These are phyloP conservation scores for Pichia sporocuriosa DNA, from an alignment of 805 yeast genomes.

Conservation along the genomic window DNA sequence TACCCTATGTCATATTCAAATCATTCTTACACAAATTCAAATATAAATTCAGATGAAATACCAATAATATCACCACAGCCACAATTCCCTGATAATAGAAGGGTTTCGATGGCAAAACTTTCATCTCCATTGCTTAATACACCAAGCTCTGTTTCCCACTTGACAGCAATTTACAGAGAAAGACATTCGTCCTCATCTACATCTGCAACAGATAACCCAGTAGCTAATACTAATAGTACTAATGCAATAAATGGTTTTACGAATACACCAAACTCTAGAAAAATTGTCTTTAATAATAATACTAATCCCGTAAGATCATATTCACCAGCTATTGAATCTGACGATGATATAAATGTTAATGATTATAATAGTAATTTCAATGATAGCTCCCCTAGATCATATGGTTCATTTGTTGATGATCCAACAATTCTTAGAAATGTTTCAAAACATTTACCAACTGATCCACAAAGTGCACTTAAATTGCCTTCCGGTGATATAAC, in stretches of 20 bases:
- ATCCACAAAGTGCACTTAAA: conserved; percentile 29
- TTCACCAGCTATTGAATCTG: conserved; percentile 21
- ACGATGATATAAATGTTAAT: conserved; percentile 4
- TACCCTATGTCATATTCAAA: too few relatives aligned
- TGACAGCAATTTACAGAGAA: conserved; percentile 8
- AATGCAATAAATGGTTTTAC: background rate
- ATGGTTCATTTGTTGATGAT: conserved; percentile 27
- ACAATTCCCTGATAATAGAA: conserved; percentile 16
- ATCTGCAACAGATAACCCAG: conserved; percentile 3
- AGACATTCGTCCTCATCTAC: conserved; percentile 22
- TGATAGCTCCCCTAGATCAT: conserved; percentile 14
- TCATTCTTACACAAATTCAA: too few relatives aligned
- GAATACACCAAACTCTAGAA: conserved; percentile 7
- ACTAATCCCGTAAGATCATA: conserved; percentile 1
- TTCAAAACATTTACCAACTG: conserved; percentile 33
- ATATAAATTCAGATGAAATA: too few relatives aligned
- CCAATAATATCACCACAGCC: background rate
- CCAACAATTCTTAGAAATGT: conserved; percentile 30
- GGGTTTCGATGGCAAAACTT: conserved; percentile 30
- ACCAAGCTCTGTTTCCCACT: conserved; percentile 8
- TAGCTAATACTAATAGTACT: background rate
- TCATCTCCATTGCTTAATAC: conserved; percentile 24
- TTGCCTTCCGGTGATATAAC: conserved; percentile 48
- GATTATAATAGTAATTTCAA: background rate
- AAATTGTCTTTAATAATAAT: background rate